A percentile compares a stretch with the other conserved stretches of the same genome.
phyloP scores from a whole-genome alignment of 352 stramenopile genomes.

The Globisporangium solare region DNA sequence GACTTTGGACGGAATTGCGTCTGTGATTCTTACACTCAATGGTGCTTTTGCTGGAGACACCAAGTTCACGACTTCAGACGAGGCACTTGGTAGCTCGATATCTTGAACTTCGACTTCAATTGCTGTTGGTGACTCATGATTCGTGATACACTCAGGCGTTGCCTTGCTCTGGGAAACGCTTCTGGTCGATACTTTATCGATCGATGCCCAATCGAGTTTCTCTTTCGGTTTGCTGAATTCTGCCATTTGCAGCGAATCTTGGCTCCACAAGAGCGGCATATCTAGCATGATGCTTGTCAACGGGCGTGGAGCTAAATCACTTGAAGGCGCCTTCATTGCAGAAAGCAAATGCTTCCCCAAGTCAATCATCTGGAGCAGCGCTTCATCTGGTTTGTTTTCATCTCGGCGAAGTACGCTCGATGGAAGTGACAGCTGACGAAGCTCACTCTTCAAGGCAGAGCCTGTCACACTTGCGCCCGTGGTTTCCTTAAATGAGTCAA shows the following conservation, averaged over 20 bases:
- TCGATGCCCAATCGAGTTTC: constrained; percentile 3
- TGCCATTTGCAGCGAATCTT: background rate
- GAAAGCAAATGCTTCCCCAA: background rate
- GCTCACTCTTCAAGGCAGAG: background rate
- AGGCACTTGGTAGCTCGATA: background rate
- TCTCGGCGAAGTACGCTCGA: constrained; percentile 1
- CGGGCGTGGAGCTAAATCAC: background rate
- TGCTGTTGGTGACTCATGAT: background rate
- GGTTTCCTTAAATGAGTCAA: background rate
- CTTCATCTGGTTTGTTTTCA: background rate
- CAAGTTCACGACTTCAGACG: background rate
- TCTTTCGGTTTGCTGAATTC: constrained; percentile 15
- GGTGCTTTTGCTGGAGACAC: background rate
- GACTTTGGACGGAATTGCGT: background rate
- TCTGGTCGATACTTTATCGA: background rate
- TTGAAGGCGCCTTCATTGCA: background rate
- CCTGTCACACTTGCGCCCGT: background rate
- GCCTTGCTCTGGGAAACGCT: background rate
- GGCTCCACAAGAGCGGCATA: constrained; percentile 27
- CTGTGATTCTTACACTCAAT: background rate
- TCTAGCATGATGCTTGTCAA: constrained; percentile 28
- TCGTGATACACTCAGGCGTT: background rate
- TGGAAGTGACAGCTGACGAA: constrained; percentile 9
- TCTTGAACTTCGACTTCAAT: background rate
- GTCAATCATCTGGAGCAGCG: constrained; percentile 1